Evolutionary conservation across 2,329 filamentous ascomycete genomes (phyloP).

Genomic region (Aspergillus clavatus): DNA sequence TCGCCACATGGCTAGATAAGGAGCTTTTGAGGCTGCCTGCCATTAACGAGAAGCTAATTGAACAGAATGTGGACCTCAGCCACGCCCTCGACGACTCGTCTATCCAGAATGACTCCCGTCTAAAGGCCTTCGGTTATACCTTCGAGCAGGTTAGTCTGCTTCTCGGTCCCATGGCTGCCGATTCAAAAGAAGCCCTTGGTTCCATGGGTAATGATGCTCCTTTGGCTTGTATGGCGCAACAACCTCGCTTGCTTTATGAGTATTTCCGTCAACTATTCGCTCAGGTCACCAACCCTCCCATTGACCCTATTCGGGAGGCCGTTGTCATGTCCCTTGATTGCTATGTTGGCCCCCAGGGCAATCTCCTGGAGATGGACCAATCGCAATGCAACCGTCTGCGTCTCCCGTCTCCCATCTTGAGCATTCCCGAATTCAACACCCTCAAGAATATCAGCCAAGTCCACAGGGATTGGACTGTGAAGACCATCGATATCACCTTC

Average conservation of each 20-base stretch:
- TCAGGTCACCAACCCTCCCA: constrained; percentile 95
- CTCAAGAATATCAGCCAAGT: constrained; percentile 70
- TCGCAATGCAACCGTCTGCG: constrained; percentile 82
- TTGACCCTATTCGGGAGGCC: constrained; percentile 93
- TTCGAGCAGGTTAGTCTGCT: constrained; percentile 91
- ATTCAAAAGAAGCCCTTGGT: constrained; percentile 93
- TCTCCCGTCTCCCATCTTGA: constrained; percentile 82
- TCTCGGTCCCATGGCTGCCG: constrained; percentile 90
- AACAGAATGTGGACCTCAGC: constrained; percentile 57
- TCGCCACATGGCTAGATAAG: constrained; percentile 80
- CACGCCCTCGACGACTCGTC: constrained; percentile 62
- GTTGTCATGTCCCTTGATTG: constrained; percentile 98
- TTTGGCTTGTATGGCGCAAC: constrained; percentile 82
- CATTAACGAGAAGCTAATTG: constrained; percentile 59
- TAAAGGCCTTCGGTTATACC: constrained; percentile 88
- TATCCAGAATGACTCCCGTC: constrained; percentile 76
- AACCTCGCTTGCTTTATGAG: constrained; percentile 84
- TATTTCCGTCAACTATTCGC: constrained; percentile 98
- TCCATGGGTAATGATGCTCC: constrained; percentile 98
- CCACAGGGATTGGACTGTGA: constrained; percentile 78
- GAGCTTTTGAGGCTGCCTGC: constrained; percentile 77
- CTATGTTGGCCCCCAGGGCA: constrained; percentile 93
- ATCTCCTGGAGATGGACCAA: constrained; percentile 87
- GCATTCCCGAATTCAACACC: constrained; percentile 85
- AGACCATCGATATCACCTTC: constrained; percentile 89